Evolutionary conservation across 257 asterid species (phyloP).

Genomic region (Solanum ossicruentum): DNA sequence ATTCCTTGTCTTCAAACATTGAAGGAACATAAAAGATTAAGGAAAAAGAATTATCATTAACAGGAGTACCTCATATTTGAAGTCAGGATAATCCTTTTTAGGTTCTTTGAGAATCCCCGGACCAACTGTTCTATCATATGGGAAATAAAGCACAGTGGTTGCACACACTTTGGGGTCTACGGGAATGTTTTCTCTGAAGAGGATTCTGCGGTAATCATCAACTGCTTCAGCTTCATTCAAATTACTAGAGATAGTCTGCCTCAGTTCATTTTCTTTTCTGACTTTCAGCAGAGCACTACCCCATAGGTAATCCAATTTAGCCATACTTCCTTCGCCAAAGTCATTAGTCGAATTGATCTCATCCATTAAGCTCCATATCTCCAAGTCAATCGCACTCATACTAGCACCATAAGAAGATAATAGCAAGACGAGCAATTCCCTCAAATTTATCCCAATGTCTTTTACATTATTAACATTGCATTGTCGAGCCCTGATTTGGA

Average conservation of each 20-base stretch:
- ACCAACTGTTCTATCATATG: conserved; percentile 34
- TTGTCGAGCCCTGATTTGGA: conserved; percentile 37
- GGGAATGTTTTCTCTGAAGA: conserved; percentile 71
- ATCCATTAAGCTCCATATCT: conserved; percentile 51
- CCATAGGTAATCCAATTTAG: conserved; percentile 69
- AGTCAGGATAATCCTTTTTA: conserved; percentile 23
- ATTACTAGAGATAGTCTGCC: conserved; percentile 17
- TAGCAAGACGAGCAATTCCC: conserved; percentile 57
- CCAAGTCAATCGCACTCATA: conserved; percentile 54
- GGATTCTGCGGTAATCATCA: conserved; percentile 39
- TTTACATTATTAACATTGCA: conserved; percentile 24
- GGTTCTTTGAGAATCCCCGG: conserved; percentile 17
- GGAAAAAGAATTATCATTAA: background rate
- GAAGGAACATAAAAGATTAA: background rate
- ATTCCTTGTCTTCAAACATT: background rate
- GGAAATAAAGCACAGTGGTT: conserved; percentile 67
- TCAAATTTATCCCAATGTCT: conserved; percentile 41
- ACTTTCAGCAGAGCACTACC: conserved; percentile 51
- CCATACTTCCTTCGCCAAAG: conserved; percentile 44
- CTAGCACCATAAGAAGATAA: conserved; percentile 69
- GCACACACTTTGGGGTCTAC: conserved; percentile 78
- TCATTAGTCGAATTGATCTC: conserved; percentile 48
- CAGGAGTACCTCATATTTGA: conserved; percentile 33
- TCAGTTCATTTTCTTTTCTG: conserved; percentile 38
- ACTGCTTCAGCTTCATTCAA: conserved; percentile 22